Evolutionary conservation across 306 rosid genomes (phyloP).

Genomic region (Prunus campanulata): DNA sequence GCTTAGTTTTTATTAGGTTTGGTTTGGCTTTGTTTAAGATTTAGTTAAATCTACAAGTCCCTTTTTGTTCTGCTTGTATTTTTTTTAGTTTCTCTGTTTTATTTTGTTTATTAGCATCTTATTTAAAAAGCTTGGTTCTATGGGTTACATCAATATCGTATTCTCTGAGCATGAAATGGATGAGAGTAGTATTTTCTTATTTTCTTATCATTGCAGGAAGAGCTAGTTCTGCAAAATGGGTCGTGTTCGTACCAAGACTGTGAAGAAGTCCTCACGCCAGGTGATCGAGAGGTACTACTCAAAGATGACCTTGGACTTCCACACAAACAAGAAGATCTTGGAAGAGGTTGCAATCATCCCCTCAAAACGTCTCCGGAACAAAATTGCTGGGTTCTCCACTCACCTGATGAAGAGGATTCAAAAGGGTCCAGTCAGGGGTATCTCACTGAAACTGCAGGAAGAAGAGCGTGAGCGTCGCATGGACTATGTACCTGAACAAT

Average conservation of each 20-base stretch:
- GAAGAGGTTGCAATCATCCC: conserved; percentile 44
- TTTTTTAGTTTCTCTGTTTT: not conserved
- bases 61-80: not conserved
- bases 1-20: not conserved
- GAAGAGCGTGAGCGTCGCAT: conserved; percentile 41
- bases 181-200: not conserved
- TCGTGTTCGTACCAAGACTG: conserved; percentile 42
- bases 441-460: conserved; percentile 37
- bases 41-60: not conserved
- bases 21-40: not conserved
- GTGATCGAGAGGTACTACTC: conserved; percentile 44
- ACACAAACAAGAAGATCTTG: conserved; percentile 42
- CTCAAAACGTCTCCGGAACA: conserved; percentile 41
- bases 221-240: conserved; percentile 26
- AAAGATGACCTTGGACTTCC: conserved; percentile 40
- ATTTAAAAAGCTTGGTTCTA: not conserved
- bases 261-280: conserved; percentile 41
- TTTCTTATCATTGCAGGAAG: not conserved
- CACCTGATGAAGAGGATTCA: conserved; percentile 44
- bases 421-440: conserved; percentile 45
- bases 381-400: conserved; percentile 44
- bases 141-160: not conserved
- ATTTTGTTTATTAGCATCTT: not conserved
- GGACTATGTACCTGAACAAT: conserved; percentile 44
- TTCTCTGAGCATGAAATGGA: not conserved